phyloP scores from a whole-genome alignment of 257 asterid species.

The Capsicum chinense region DNA sequence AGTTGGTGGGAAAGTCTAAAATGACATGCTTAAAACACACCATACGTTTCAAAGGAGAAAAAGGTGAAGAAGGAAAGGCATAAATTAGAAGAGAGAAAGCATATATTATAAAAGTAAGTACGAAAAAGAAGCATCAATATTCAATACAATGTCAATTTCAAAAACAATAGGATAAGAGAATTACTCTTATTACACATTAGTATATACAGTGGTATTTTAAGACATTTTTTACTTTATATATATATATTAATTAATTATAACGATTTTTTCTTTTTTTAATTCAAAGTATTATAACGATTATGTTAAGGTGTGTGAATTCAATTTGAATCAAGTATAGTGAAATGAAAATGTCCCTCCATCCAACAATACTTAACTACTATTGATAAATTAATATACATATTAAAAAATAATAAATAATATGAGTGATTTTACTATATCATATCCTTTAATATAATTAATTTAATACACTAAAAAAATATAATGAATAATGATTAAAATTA shows the following conservation, averaged over 20 bases:
- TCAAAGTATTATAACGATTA: too few species aligned
- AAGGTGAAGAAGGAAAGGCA: background rate
- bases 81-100: background rate
- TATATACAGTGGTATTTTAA: too few species aligned
- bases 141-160: background rate
- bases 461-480: too few species aligned
- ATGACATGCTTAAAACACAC: background rate
- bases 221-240: too few species aligned
- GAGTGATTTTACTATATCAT: too few species aligned
- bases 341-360: background rate
- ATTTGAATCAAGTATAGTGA: background rate
- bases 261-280: too few species aligned
- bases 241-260: too few species aligned
- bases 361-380: too few species aligned
- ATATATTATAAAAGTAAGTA: background rate
- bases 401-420: too few species aligned
- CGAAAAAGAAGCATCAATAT: background rate
- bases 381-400: too few species aligned
- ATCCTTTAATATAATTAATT: too few species aligned
- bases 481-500: too few species aligned
- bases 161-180: background rate
- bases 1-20: conserved; percentile 14
- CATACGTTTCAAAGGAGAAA: background rate
- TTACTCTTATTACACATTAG: background rate
- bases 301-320: background rate